Conservation (phyloP, 495 filamentous ascomycete genomes). For the Penicillium verhagenii region DNA sequence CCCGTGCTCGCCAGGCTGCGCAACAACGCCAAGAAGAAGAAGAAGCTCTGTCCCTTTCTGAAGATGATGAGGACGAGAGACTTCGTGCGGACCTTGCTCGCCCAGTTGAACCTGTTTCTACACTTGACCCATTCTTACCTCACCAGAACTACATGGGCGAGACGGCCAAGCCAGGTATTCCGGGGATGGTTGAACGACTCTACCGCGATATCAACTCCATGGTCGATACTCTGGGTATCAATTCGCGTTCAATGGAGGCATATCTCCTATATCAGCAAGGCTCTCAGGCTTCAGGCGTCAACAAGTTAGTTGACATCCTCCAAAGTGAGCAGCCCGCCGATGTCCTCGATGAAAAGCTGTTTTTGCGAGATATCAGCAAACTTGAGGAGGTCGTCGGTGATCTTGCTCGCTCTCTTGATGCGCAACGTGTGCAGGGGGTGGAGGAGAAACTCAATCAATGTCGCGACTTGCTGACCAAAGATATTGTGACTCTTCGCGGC, state of each 20-base stretch:
- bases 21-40: conserved; percentile 41
- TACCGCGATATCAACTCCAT: conserved; percentile 95
- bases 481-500: conserved; percentile 62
- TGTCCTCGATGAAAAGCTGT: conserved; percentile 61
- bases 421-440: conserved; percentile 62
- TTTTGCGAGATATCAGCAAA: conserved; percentile 65
- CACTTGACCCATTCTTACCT: conserved; percentile 62
- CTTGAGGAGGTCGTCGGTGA: conserved; percentile 58
- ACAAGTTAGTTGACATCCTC: conserved; percentile 32
- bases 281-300: conserved; percentile 55
- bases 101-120: conserved; percentile 50
- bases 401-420: conserved; percentile 57
- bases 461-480: conserved; percentile 57
- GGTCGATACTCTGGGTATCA: conserved; percentile 89
- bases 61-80: conserved; percentile 63
- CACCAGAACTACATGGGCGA: conserved; percentile 65
- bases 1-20: conserved; percentile 23
- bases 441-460: conserved; percentile 61
- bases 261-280: conserved; percentile 62
- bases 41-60: conserved; percentile 45
- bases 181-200: conserved; percentile 77
- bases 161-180: conserved; percentile 58
- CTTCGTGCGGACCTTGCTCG: conserved; percentile 57
- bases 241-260: conserved; percentile 69
- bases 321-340: conserved; percentile 43